Conservation (phyloP, 306 rosid genomes). For the Sophora flavescens region DNA sequence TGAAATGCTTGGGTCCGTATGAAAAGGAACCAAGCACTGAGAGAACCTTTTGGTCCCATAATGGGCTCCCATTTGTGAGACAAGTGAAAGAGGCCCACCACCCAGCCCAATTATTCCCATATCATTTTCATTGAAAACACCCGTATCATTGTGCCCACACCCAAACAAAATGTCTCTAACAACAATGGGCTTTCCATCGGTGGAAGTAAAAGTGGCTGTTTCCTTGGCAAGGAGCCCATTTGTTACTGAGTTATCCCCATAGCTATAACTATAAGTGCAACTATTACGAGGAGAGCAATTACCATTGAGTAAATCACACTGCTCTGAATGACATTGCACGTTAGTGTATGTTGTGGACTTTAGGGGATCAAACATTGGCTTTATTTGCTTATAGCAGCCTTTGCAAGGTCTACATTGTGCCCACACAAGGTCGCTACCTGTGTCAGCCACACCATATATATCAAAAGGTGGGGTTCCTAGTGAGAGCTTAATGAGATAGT, state of each 20-base stretch:
- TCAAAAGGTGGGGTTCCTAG: conserved; percentile 53
- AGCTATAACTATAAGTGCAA: conserved; percentile 45
- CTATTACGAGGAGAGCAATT: conserved; percentile 39
- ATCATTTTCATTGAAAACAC: conserved; percentile 61
- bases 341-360: conserved; percentile 43
- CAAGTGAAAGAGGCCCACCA: conserved; percentile 63
- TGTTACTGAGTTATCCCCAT: conserved; percentile 27
- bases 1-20: conserved; percentile 51
- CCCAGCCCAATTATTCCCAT: conserved; percentile 71
- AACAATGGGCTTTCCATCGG: neutral
- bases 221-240: conserved; percentile 49
- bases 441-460: conserved; percentile 52
- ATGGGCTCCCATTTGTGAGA: conserved; percentile 57
- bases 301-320: conserved; percentile 26
- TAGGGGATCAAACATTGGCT: conserved; percentile 45
- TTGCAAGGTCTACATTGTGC: conserved; percentile 54
- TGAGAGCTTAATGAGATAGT: conserved; percentile 52
- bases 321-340: conserved; percentile 39
- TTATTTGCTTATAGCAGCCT: conserved; percentile 47
- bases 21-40: conserved; percentile 64
- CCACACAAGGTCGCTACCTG: conserved; percentile 62
- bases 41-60: conserved; percentile 63
- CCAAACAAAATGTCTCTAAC: conserved; percentile 46
- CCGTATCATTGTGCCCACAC: conserved; percentile 60
- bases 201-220: conserved; percentile 19